phyloP scores from a whole-genome alignment of 176 grass and related monocot genomes.

The Cenchrus fungigraminus region DNA sequence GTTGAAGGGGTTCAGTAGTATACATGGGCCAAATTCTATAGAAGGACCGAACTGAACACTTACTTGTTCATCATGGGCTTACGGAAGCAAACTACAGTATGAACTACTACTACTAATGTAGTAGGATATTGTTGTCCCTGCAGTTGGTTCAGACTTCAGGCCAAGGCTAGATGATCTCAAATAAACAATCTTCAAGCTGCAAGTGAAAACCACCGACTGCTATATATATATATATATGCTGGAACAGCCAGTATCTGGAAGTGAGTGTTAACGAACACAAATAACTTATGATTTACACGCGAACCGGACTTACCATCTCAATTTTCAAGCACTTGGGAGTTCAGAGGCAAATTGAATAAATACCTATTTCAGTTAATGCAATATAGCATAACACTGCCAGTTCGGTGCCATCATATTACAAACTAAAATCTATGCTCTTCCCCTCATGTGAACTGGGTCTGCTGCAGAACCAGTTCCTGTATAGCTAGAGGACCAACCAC shows the following conservation, averaged over 20 bases:
- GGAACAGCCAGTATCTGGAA: background rate
- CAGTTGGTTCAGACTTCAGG: background rate
- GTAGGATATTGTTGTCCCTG: background rate
- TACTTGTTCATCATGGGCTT: background rate
- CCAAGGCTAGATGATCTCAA: background rate
- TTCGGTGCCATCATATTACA: slow-evolving; percentile 30
- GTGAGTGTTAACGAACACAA: background rate
- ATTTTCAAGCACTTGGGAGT: background rate
- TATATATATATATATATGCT: background rate
- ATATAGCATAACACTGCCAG: slow-evolving; percentile 23
- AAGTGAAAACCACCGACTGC: background rate
- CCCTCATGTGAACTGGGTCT: slow-evolving; percentile 10
- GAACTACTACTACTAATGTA: too few relatives aligned
- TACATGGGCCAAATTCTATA: background rate
- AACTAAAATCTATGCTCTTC: slow-evolving; percentile 45
- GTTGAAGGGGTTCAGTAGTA: too few relatives aligned
- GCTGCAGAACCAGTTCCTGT: slow-evolving; percentile 7
- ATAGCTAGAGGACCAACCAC: slow-evolving; percentile 25
- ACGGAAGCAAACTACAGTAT: background rate
- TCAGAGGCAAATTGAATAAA: slow-evolving; percentile 21
- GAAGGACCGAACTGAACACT: background rate
- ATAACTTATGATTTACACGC: too few relatives aligned
- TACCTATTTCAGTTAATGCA: slow-evolving; percentile 33
- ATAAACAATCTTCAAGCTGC: background rate
- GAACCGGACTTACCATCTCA: background rate